Evolutionary conservation across 202 grass and related monocot species (phyloP), one percentile per base, ranked within the genome.

Genomic region (Tripidium arundinaceum): DNA sequence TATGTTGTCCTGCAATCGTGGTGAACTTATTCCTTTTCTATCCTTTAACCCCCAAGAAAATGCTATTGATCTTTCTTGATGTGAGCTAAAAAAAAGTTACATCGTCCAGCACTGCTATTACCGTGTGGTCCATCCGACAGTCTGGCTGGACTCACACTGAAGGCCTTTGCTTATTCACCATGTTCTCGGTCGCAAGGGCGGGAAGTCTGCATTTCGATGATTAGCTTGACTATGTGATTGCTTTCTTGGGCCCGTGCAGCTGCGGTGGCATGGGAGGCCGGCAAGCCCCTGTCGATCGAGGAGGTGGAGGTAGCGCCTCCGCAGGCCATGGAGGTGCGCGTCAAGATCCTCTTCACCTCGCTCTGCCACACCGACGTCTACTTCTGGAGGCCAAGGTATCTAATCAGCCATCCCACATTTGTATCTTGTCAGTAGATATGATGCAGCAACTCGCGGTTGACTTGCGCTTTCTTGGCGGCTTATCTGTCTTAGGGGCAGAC

Each of bases 371-470:
- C 91, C 37, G 94, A 98, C 43, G 90, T 98, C 82, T 94, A 58
- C 87, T 98, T 98, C 84, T 98, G 95, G 95, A 98, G 70, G 92
- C 94, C 18, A 94, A 98, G 88, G 94, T 97, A 86, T 57, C 19
- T 28, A 74, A 15, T 75, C 63, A 21, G 3, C 1, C 77, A 65
- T 59, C 57, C 19, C 8, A 1, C n/a, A n/a, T 0, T 6, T 26
- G 1, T 37, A 3, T 24, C 49, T 50, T 1, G 4, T 45, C 52
- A 36, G 1, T 29, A 8, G 9, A 37, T 68, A 25, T 2, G 16
- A 9, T 61, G 7, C 43, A 9, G 0, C 63, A 8, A 67, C 84
- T 66, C 43, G 45, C 60, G 36, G 75, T 52, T 96, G 55, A 89
- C 86, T 66, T 78, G 52, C 27, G 58, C 82, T 58, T 77, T 73